Evolutionary conservation across 1,284 basidiomycete species (phyloP).

Genomic region (Ceratobasidium sp.): DNA sequence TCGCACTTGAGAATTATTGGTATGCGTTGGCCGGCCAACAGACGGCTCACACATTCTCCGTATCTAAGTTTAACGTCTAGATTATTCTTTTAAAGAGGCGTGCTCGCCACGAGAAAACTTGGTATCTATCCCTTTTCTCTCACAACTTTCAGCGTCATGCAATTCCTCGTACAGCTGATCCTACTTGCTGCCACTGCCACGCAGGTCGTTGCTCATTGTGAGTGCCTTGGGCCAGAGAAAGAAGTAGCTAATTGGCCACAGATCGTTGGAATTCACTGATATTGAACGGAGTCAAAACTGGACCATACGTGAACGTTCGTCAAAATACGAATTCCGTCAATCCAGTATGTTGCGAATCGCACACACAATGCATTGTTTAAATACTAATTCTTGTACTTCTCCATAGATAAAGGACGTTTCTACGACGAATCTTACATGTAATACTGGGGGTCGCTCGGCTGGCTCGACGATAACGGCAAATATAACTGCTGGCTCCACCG

Average conservation of each 20-base stretch:
- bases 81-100: too few relatives aligned
- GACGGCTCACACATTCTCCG: too few relatives aligned
- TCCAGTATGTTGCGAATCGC: constrained; percentile 36
- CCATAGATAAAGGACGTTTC: constrained; percentile 61
- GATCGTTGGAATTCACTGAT: constrained; percentile 44
- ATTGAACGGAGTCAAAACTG: constrained; percentile 43
- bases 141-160: constrained; percentile 9
- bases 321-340: constrained; percentile 47
- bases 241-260: constrained; percentile 11
- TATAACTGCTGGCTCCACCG: constrained; percentile 60
- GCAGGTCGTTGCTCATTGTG: constrained; percentile 45
- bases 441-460: constrained; percentile 58
- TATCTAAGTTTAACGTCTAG: too few relatives aligned
- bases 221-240: neutral
- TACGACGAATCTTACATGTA: constrained; percentile 63
- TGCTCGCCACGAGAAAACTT: too few relatives aligned
- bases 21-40: too few relatives aligned
- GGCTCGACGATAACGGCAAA: constrained; percentile 59
- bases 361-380: neutral
- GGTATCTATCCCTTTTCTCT: too few relatives aligned
- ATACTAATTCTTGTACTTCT: neutral
- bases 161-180: constrained; percentile 33
- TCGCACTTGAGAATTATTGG: too few relatives aligned
- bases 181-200: constrained; percentile 35
- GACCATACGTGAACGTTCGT: constrained; percentile 45